Conservation (phyloP, 345 rosid species). For the Eucalyptus tenuipes region DNA sequence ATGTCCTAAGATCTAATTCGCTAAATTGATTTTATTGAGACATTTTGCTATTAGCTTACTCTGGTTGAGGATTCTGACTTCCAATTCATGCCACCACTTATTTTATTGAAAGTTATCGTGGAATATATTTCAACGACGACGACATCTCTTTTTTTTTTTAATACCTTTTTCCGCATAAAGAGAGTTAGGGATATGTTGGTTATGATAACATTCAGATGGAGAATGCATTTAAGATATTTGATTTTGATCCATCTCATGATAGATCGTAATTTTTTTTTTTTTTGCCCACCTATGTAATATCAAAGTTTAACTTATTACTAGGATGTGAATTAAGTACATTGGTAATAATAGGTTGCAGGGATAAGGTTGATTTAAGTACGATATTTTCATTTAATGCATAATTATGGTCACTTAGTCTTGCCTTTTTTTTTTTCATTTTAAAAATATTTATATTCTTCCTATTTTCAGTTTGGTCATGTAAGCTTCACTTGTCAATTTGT, state of each 20-base stretch:
- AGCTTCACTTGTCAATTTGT: too few species aligned
- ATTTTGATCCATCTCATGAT: background rate
- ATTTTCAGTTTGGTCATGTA: too few species aligned
- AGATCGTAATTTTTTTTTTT: background rate
- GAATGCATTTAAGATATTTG: background rate
- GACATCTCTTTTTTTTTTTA: rapidly evolving
- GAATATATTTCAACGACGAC: background rate
- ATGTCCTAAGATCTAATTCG: background rate
- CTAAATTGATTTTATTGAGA: background rate
- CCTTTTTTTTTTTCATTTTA: too few species aligned
- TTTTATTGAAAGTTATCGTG: background rate
- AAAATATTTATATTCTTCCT: too few species aligned
- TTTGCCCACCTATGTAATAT: background rate
- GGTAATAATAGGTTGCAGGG: background rate
- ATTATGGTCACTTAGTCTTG: too few species aligned
- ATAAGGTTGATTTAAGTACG: background rate
- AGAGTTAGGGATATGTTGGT: too few species aligned
- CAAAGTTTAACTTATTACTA: too few species aligned
- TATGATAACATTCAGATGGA: background rate
- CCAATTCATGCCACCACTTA: background rate
- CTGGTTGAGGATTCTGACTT: background rate
- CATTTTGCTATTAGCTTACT: background rate
- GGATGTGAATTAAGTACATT: background rate
- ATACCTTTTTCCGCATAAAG: too few species aligned
- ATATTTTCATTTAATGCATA: too few species aligned